These are phyloP conservation scores for Dendrobium officinale DNA, from an alignment of 106 monocot genomes.

Conservation along the genomic window DNA sequence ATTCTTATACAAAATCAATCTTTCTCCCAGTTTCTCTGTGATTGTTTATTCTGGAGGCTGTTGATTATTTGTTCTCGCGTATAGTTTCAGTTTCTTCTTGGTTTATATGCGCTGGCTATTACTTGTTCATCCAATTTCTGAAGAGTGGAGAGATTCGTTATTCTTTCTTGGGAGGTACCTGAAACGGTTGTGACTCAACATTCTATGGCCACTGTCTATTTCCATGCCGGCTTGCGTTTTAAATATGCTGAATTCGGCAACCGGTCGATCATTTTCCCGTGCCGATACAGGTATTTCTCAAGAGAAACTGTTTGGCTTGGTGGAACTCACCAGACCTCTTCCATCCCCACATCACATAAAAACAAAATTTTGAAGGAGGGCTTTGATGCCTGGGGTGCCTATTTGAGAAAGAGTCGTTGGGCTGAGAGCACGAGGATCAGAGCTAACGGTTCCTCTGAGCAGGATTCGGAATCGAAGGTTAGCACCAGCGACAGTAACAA, in stretches of 20 bases:
- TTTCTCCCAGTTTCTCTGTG: neutral
- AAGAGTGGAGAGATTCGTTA: neutral
- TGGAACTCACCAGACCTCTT: constrained; percentile 4
- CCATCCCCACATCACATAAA: neutral
- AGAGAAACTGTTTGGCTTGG: constrained; percentile 4
- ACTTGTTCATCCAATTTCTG: neutral
- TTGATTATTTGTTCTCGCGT: neutral
- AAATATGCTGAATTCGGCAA: neutral
- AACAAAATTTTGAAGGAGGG: constrained; percentile 6
- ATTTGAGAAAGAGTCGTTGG: constrained; percentile 12
- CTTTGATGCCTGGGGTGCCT: constrained; percentile 22
- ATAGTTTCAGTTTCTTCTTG: neutral
- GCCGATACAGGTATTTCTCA: neutral
- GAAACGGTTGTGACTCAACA: neutral
- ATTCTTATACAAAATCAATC: neutral
- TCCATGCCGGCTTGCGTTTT: neutral
- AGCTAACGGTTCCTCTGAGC: constrained; percentile 40
- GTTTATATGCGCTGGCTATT: neutral
- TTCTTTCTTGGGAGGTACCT: constrained; percentile 4
- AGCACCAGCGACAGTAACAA: constrained; percentile 5
- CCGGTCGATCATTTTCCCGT: neutral
- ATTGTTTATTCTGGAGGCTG: neutral
- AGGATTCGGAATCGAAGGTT: constrained; percentile 24
- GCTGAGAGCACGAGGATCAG: constrained; percentile 12
- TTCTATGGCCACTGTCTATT: neutral